Evolutionary conservation across 2,329 filamentous ascomycete genomes (phyloP).

Genomic region (Ascochyta clinopodiicola): DNA sequence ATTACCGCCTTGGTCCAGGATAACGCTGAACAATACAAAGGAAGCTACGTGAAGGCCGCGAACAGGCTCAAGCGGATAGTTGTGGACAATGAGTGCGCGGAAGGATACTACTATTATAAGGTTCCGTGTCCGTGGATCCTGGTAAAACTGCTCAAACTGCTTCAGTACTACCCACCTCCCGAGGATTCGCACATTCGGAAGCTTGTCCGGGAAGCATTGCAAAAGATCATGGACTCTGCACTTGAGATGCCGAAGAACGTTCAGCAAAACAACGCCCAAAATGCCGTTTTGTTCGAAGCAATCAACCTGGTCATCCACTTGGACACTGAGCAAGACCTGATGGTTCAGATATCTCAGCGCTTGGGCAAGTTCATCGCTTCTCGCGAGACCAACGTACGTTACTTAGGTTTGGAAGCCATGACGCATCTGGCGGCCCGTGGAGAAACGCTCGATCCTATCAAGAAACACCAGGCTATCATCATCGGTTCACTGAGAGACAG

Average conservation of each 20-base stretch:
- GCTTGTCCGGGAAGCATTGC: constrained; percentile 88
- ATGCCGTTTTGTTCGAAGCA: constrained; percentile 95
- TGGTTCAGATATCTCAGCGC: constrained; percentile 92
- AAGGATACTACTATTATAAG: constrained; percentile 98
- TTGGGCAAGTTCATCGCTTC: constrained; percentile 96
- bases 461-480: constrained; percentile 96
- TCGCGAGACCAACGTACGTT: constrained; percentile 94
- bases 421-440: constrained; percentile 93
- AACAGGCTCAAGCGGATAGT: constrained; percentile 87
- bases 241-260: constrained; percentile 97
- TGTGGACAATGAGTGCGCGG: constrained; percentile 85
- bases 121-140: constrained; percentile 99
- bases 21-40: constrained; percentile 90
- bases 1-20: constrained; percentile 96
- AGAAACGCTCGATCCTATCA: constrained; percentile 95
- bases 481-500: constrained; percentile 91
- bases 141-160: constrained; percentile 86
- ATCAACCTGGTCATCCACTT: constrained; percentile 98
- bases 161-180: constrained; percentile 96
- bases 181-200: constrained; percentile 92
- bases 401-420: constrained; percentile 96
- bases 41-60: constrained; percentile 92
- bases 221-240: constrained; percentile 88
- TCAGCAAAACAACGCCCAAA: constrained; percentile 98
- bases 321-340: constrained; percentile 90